Evolutionary conservation across 1,139 yeast species (phyloP).

Genomic region (Torulaspora globosa): DNA sequence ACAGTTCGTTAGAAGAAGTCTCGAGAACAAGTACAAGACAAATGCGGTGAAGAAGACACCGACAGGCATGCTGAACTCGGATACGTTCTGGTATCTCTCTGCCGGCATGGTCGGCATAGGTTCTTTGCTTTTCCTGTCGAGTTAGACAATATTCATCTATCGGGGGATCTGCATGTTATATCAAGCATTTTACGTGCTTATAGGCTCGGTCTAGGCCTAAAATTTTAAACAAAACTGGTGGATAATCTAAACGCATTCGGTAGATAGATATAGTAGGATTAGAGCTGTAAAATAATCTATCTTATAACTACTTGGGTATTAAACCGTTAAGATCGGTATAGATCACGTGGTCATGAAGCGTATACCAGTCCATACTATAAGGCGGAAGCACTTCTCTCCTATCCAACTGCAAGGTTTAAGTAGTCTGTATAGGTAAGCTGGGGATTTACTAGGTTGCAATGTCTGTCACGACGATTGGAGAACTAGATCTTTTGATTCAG

Average conservation of each 20-base stretch:
- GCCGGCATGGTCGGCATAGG: conserved; percentile 32
- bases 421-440: not conserved
- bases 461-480: conserved; percentile 39
- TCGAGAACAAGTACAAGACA: conserved; percentile 78
- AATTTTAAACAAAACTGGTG: not conserved
- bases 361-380: not conserved
- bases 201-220: not conserved
- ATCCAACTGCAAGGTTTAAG: not conserved
- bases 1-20: conserved; percentile 56
- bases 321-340: not conserved
- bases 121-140: conserved; percentile 27
- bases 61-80: conserved; percentile 20
- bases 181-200: not conserved
- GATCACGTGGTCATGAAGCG: not conserved
- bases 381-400: conserved; percentile 1
- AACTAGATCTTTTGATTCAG: conserved; percentile 61
- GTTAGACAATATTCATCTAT: conserved; percentile 7
- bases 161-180: not conserved
- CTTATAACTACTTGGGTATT: not conserved
- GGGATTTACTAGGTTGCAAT: not conserved
- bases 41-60: conserved; percentile 45
- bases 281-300: not conserved
- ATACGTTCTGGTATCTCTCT: conserved; percentile 30
- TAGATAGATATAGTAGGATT: not conserved
- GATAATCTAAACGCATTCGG: not conserved